Conservation (phyloP, 2,329 filamentous ascomycete species). For the Paracoccidioides lutzii region DNA sequence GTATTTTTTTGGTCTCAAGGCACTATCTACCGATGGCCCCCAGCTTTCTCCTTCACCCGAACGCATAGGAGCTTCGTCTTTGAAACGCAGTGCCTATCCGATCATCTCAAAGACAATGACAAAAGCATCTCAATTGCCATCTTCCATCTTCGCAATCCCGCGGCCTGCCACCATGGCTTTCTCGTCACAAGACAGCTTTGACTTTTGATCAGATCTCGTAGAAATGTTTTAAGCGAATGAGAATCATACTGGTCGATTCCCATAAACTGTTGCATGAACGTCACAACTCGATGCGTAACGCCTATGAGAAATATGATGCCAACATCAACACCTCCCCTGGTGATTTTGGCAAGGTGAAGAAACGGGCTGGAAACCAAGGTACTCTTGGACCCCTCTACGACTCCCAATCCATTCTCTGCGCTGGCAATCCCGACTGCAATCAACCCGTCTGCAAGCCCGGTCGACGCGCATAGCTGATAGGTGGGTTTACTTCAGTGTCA, state of each 20-base stretch:
- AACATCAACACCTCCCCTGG: slow-evolving; percentile 32
- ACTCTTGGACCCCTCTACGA: slow-evolving; percentile 34
- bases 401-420: slow-evolving; percentile 25
- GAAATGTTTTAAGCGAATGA: slow-evolving; percentile 32
- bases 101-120: slow-evolving; percentile 39
- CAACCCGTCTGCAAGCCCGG: slow-evolving; percentile 32
- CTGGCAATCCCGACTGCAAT: slow-evolving; percentile 37
- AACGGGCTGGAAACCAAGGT: slow-evolving; percentile 32
- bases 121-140: slow-evolving; percentile 18
- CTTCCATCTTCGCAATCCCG: slow-evolving; percentile 27
- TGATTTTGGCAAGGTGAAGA: slow-evolving; percentile 31
- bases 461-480: slow-evolving; percentile 38
- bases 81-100: slow-evolving; percentile 22
- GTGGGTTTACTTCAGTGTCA: background rate
- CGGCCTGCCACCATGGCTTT: slow-evolving; percentile 34
- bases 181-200: slow-evolving; percentile 27
- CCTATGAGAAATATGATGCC: slow-evolving; percentile 39
- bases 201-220: slow-evolving; percentile 35
- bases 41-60: slow-evolving; percentile 34
- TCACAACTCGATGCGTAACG: slow-evolving; percentile 16
- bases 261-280: slow-evolving; percentile 36
- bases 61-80: slow-evolving; percentile 34
- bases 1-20: slow-evolving; percentile 30
- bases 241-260: slow-evolving; percentile 38
- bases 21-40: slow-evolving; percentile 29